Percentiles rank a stretch among this genome's conserved stretches.
phyloP scores from a whole-genome alignment of 2,329 filamentous ascomycete genomes.

The Paecilomyces sp. region DNA sequence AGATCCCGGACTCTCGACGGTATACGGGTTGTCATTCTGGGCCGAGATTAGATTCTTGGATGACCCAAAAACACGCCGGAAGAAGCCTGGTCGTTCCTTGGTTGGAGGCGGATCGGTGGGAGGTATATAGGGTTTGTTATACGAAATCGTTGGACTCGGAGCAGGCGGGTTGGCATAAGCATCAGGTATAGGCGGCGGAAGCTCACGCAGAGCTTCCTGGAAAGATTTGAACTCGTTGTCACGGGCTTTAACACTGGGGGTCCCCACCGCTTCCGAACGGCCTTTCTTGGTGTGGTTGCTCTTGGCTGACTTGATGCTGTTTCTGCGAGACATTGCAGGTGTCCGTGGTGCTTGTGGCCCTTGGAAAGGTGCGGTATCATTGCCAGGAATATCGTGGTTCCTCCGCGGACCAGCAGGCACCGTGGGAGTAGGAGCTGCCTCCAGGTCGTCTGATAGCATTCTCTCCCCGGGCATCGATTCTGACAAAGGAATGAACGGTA shows the following conservation, averaged over 20 bases:
- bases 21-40: constrained; percentile 12
- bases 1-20: constrained; percentile 13
- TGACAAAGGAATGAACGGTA: constrained; percentile 16
- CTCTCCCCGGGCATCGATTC: constrained; percentile 16
- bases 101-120: constrained; percentile 37
- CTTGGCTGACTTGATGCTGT: constrained; percentile 37
- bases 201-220: constrained; percentile 20
- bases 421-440: constrained; percentile 79
- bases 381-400: constrained; percentile 32
- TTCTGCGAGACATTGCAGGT: constrained; percentile 30
- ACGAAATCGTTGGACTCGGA: constrained; percentile 47
- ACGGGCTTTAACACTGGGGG: constrained; percentile 22
- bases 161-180: constrained; percentile 42
- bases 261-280: constrained; percentile 33
- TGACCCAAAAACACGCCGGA: constrained; percentile 82
- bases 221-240: constrained; percentile 22
- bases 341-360: constrained; percentile 20
- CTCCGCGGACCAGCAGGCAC: constrained; percentile 72
- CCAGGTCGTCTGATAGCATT: constrained; percentile 47
- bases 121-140: constrained; percentile 40
- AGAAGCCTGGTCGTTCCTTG: constrained; percentile 79
- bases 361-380: constrained; percentile 17
- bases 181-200: constrained; percentile 33
- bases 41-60: constrained; percentile 47
- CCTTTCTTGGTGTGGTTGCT: constrained; percentile 28